Evolutionary conservation across 2,329 filamentous ascomycete species (phyloP).

Genomic region (Fusarium longipes): DNA sequence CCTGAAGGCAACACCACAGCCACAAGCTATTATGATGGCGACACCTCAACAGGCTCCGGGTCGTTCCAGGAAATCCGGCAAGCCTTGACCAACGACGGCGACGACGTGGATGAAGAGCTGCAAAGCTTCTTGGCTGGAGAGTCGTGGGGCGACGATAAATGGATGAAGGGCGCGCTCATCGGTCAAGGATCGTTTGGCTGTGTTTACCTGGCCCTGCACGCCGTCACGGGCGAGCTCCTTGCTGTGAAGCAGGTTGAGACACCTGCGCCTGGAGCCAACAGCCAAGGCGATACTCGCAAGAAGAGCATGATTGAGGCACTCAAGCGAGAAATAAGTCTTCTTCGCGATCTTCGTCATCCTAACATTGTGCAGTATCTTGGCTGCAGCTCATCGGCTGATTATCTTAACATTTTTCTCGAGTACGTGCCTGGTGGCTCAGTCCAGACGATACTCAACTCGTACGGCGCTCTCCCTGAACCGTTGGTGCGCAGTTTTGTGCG

Average conservation of each 20-base stretch:
- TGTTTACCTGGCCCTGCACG: conserved; percentile 94
- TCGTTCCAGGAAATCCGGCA: conserved; percentile 87
- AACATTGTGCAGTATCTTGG: conserved; percentile 99
- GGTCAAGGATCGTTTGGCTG: conserved; percentile 97
- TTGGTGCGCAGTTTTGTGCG: conserved; percentile 96
- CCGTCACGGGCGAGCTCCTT: conserved; percentile 95
- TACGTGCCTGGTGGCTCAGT: conserved; percentile 98
- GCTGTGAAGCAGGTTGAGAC: conserved; percentile 98
- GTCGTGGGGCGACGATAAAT: conserved; percentile 96
- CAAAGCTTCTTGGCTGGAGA: conserved; percentile 91
- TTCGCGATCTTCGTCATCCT: conserved; percentile 92
- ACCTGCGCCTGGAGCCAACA: conserved; percentile 80
- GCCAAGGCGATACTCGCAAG: conserved; percentile 88
- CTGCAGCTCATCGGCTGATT: conserved; percentile 88
- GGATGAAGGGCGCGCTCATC: conserved; percentile 99
- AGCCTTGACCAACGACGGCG: conserved; percentile 88
- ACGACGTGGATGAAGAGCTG: conserved; percentile 89
- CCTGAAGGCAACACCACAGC: conserved; percentile 76
- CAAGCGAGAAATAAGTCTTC: conserved; percentile 93
- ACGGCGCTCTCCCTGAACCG: conserved; percentile 92
- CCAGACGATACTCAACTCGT: conserved; percentile 98
- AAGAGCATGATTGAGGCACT: conserved; percentile 98
- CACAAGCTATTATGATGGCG: conserved; percentile 88
- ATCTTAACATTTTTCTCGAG: conserved; percentile 99
- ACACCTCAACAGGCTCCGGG: conserved; percentile 74